phyloP scores from a whole-genome alignment of 352 stramenopile species.

The Lagenidium sp. region DNA sequence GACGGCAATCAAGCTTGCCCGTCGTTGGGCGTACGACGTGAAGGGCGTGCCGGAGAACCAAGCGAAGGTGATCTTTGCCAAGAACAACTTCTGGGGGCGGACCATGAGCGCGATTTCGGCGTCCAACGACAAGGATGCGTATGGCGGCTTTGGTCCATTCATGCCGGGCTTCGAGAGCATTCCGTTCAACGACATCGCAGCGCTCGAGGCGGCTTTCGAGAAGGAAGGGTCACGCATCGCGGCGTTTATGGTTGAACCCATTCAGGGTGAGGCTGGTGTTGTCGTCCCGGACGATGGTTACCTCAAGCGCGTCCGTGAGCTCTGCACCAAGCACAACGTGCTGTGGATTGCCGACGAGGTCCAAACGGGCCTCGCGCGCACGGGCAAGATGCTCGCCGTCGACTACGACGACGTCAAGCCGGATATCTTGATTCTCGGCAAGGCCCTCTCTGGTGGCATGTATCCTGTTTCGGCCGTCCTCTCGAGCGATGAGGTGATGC shows the following conservation, averaged over 20 bases:
- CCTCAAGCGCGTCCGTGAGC: slow-evolving; percentile 79
- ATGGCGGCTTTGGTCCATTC: slow-evolving; percentile 93
- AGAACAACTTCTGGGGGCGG: slow-evolving; percentile 99
- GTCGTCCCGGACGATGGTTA: slow-evolving; percentile 97
- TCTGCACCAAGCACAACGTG: slow-evolving; percentile 98
- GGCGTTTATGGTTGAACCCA: slow-evolving; percentile 99
- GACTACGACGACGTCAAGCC: slow-evolving; percentile 96
- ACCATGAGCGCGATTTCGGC: slow-evolving; percentile 96
- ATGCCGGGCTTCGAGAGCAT: slow-evolving; percentile 95
- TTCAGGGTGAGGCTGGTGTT: slow-evolving; percentile 98
- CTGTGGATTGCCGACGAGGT: slow-evolving; percentile 99
- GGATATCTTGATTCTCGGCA: slow-evolving; percentile 96
- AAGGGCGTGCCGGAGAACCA: slow-evolving; percentile 93
- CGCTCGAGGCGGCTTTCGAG: slow-evolving; percentile 75
- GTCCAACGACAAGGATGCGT: slow-evolving; percentile 88
- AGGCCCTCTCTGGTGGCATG: slow-evolving; percentile 96
- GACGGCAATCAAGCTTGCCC: slow-evolving; percentile 96
- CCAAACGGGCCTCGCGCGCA: slow-evolving; percentile 95
- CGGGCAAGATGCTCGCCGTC: slow-evolving; percentile 94
- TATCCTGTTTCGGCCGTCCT: slow-evolving; percentile 97
- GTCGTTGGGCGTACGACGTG: slow-evolving; percentile 96
- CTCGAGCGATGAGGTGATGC: slow-evolving; percentile 95
- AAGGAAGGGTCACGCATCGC: slow-evolving; percentile 87
- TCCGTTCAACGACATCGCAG: slow-evolving; percentile 92
- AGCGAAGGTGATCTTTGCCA: slow-evolving; percentile 92